Base-by-base conservation (phyloP, 2,329 filamentous ascomycete genomes). In the Grosmannia clavigera region DNA sequence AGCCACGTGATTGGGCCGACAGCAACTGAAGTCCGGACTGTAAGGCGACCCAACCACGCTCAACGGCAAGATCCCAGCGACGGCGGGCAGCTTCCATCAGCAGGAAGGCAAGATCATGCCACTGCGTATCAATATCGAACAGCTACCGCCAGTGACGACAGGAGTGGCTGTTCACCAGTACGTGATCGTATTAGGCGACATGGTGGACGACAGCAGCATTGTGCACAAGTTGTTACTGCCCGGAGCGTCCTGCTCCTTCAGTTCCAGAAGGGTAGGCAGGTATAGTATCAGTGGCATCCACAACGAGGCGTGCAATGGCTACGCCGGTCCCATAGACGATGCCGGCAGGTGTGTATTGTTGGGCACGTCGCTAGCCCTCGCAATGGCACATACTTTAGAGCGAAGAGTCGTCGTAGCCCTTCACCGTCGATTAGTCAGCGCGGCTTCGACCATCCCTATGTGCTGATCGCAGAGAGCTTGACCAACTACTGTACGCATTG, bases 231-330 rank as follows among this genome's bases (percentile, higher is more conserved):
- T 38, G 64, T 19, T 66, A 64, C 29, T 65, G 64, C 2, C 69
- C 68, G 27, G 29, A 0, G 35, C 31, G 2, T 50, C 35, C 10
- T 50, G 22, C 12, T 57, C 48, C 22, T 55, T 27, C 27, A 66
- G 1, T 68, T 68, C 1, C 73, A 71, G 58, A 84, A 81, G 82
- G 66, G 86, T 79, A 0, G 88, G 87, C 65, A 92, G 85, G 67
- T 92, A 88, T 2, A 90, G 80, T 62, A 91, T 80, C 43, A 94
- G 77, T 74, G 85, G 89, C 76, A 91, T 83, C 71, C 73, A 91
- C 81, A 63, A 92, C 83, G 38, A 92, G 76, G 11, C 87, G 81
- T 3, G 83, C 80, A 29, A 65, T 64, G 2, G 63, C 70, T 1
- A 74, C 62, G 0, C 66, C 66, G 0, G 75, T 71, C 75, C 76